These are phyloP conservation scores for Grifola frondosa DNA, from an alignment of 1,284 basidiomycete genomes.

Conservation along the genomic window DNA sequence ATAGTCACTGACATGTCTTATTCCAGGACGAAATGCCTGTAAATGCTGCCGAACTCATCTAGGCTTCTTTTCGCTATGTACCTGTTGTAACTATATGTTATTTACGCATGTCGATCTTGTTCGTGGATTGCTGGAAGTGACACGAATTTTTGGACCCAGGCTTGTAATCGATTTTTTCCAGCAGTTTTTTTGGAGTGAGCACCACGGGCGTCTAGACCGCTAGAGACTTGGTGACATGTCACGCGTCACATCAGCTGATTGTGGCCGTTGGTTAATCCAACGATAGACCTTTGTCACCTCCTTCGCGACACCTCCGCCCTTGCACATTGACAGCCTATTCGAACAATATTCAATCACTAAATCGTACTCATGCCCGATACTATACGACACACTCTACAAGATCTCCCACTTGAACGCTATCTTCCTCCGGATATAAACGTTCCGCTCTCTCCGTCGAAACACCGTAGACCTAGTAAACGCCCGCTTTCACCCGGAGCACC, in stretches of 20 bases:
- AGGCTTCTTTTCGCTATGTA: slow-evolving; percentile 33
- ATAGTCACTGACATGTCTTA: slow-evolving; percentile 19
- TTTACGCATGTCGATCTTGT: no score
- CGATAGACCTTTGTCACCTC: no score
- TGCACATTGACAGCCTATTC: slow-evolving; percentile 10
- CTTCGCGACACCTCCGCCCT: slow-evolving; percentile 2
- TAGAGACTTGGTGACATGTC: no score
- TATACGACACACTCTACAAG: slow-evolving; percentile 43
- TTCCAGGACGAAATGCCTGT: slow-evolving; percentile 90
- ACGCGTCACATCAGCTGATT: no score
- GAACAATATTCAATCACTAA: not conserved
- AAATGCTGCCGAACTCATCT: slow-evolving; percentile 86
- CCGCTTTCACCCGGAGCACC: slow-evolving; percentile 52
- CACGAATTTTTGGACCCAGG: no score
- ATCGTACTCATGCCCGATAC: slow-evolving; percentile 22
- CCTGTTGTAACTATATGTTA: slow-evolving; percentile 42
- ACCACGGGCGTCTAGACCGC: no score
- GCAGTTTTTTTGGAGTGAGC: not conserved
- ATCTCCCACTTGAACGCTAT: slow-evolving; percentile 58
- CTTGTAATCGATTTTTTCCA: slow-evolving; percentile 1
- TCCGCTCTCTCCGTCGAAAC: slow-evolving; percentile 20
- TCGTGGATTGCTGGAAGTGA: no score
- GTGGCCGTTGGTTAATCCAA: no score
- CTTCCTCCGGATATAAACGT: slow-evolving; percentile 19
- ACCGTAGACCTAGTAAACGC: slow-evolving; percentile 43